Evolutionary conservation across 2,329 filamentous ascomycete species (phyloP), one percentile per base, ranked within the genome.

Genomic region (Phialocephala sp.): DNA sequence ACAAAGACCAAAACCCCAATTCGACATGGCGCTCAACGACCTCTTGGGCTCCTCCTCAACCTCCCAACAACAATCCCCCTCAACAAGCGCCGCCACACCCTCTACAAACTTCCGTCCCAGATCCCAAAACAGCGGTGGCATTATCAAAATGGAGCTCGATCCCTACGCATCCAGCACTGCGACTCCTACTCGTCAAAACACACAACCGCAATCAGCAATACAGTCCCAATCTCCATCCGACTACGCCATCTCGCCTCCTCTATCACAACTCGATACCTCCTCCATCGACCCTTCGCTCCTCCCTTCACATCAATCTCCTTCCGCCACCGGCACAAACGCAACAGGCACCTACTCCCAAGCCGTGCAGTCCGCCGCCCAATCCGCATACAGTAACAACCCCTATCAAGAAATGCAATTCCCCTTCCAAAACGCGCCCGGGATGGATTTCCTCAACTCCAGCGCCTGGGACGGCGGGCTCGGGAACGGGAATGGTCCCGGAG

Each of bases 21-120:
- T 76, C 47, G 75, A 76, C 39, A 76, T 75, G 73, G 74, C 69
- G 20, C 68, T 76, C 36, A 73, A 75, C 50, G 73, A 75, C 47
- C 72, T 76, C n/a, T 70, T 75, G 3, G 64, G 66, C n/a, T 62
- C 65, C n/a, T 60, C 60, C 12, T 56, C 58, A 32, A 47, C 63
- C 11, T 27, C 47, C n/a, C 24, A 20, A 22, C n/a, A 24, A 39
- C n/a, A 24, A 39, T 39, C 55, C 4, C 36, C 55, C 15, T 64
- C 41, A 43, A 62, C 55, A 8, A 22, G 24, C 3, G 62, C 59
- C 14, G 27, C 47, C 12, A 64, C 66, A 24, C 55, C 62, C 9
- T n/a, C 43, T 15, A 57, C 39, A 4, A 22, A 59, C 22, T 47
- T 60, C 45, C 56, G 45, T 15, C 50, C 37, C 2, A 18, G 15